Evolutionary conservation across 108 stramenopile genomes (phyloP).

Genomic region (Phaeodactylum tricornutum): DNA sequence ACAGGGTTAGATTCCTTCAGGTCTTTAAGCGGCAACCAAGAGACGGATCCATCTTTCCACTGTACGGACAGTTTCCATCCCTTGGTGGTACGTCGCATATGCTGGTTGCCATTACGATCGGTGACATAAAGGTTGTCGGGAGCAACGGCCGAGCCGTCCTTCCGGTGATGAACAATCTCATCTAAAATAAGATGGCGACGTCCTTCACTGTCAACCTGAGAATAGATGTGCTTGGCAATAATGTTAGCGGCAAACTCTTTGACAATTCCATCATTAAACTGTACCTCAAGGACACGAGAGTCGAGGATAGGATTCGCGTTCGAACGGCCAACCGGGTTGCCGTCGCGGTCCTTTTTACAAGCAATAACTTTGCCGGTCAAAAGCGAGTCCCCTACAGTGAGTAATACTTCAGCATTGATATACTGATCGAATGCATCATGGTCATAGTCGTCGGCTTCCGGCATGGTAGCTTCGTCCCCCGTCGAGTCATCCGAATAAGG

Average conservation of each 20-base stretch:
- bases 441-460: conserved; percentile 8
- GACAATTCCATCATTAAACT: conserved; percentile 18
- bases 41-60: conserved; percentile 14
- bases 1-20: conserved; percentile 20
- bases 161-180: conserved; percentile 20
- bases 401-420: conserved; percentile 2
- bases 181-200: background rate
- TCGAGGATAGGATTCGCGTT: conserved; percentile 33
- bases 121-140: background rate
- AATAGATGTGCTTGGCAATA: conserved; percentile 26
- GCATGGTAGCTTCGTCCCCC: background rate
- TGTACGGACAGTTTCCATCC: conserved; percentile 20
- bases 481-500: no score
- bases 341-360: conserved; percentile 17
- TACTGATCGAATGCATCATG: conserved; percentile 14
- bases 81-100: conserved; percentile 4
- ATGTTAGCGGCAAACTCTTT: conserved; percentile 19
- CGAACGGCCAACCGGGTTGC: conserved; percentile 14
- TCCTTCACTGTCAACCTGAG: conserved; percentile 24
- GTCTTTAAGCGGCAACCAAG: conserved; percentile 17
- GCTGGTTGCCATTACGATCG: background rate
- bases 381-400: conserved; percentile 13
- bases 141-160: conserved; percentile 7
- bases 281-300: conserved; percentile 19
- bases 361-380: conserved; percentile 12